Evolutionary conservation across 2,329 filamentous ascomycete genomes (phyloP).

Genomic region (Ophiostoma ips): DNA sequence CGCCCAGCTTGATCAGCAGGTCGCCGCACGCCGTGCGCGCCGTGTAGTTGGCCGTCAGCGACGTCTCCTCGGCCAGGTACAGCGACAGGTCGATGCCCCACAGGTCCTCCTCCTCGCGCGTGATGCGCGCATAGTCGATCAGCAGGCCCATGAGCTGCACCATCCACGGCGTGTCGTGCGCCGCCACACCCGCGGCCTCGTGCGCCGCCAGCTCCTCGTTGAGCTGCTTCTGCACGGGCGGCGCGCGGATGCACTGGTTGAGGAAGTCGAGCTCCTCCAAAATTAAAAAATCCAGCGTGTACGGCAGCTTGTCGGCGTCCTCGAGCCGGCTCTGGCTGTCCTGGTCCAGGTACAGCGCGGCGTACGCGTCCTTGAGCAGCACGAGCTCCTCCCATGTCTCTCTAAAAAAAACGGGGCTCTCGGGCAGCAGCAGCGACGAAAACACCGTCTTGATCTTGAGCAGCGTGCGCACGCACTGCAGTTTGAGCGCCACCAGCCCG

Average conservation of each 20-base stretch:
- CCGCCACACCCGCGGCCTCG: conserved; percentile 23
- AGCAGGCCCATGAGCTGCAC: conserved; percentile 77
- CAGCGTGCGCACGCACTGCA: conserved; percentile 87
- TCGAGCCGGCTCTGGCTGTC: conserved; percentile 79
- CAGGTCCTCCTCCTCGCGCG: conserved; percentile 79
- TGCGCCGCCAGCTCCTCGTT: conserved; percentile 60
- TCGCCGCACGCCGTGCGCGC: conserved; percentile 86
- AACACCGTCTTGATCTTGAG: conserved; percentile 82
- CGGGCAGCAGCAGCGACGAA: conserved; percentile 63
- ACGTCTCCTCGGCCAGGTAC: conserved; percentile 88
- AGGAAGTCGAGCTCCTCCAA: conserved; percentile 92
- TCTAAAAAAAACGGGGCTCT: conserved; percentile 71
- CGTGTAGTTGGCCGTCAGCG: conserved; percentile 91
- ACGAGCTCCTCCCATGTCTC: conserved; percentile 82
- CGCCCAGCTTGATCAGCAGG: conserved; percentile 78
- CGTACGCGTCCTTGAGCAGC: conserved; percentile 57
- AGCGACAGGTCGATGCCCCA: conserved; percentile 97
- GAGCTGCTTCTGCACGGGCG: conserved; percentile 80
- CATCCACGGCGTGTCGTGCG: conserved; percentile 63
- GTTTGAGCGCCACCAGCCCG: conserved; percentile 70
- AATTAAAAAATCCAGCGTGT: conserved; percentile 85
- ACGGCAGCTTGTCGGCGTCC: conserved; percentile 81
- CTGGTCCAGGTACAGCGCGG: conserved; percentile 71
- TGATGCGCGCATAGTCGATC: conserved; percentile 77
- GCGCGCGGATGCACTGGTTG: conserved; percentile 77